Base-by-base conservation (phyloP, 495 filamentous ascomycete genomes). In the Rostrohypoxylon terebratum region DNA sequence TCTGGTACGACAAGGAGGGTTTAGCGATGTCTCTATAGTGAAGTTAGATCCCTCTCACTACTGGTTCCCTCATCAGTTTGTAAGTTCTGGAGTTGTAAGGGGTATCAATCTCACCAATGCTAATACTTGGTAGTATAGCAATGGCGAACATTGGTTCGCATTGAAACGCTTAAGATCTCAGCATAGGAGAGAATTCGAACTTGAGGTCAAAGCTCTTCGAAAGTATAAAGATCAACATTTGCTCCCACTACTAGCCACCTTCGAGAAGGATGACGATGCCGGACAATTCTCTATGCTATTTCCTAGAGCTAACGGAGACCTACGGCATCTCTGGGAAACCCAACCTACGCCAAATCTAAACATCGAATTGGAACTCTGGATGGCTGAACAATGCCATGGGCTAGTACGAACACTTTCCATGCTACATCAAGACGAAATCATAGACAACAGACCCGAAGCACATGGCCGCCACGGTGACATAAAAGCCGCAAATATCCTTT, bases 381-480 rank as follows among this genome's bases (percentile, higher is more conserved):
- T 71, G 62, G 68, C 68, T 3, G 20, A 55, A 9, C 54, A 71
- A n/a, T 71, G 54, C 14, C 18, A 66, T 7, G 68, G 68, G 2
- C 47, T 71, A 11, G 33, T 61, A 16, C 47, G 20, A 11, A 62
- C 68, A 13, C 38, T 71, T 3, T 71, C 68, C 0, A 60, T 40
- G 7, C 55, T 71, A 20, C 68, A 71, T 21, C 16, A 44, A 14
- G 68, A 71, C 7, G 61, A 66, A 28, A 62, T 61, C 18, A 1
- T 0, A 1, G 16, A 65, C 23, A 66, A 61, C 28, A 23, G 18
- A 1, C 55, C 62, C 68, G 1, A 66, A 66, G 11, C 66, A 71
- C 25, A 28, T 28, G 68, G 68, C 1, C 68, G 68, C 10, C 68
- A 71, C 48, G 68, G 68, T 1, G 68, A 71, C n/a, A 59, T 71